Base-by-base conservation (phyloP, 2,329 filamentous ascomycete species). In the Penicillium sp. region DNA sequence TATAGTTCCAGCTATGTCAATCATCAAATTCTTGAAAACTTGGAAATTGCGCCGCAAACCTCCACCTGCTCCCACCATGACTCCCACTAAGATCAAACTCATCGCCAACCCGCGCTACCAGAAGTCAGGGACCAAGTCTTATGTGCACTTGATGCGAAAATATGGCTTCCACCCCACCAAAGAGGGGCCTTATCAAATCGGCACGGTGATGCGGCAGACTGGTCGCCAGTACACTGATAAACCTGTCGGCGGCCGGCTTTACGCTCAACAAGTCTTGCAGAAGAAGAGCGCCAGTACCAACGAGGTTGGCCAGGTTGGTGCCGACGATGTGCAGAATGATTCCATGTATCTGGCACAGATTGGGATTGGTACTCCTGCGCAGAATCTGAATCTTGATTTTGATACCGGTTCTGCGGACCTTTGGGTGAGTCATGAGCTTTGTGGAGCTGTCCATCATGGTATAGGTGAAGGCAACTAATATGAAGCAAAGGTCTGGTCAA, bases 321-420 rank as follows among this genome's bases (percentile, higher is more conserved):
- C 84, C 6, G 81, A 89, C 24, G 88, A 91, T 69, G 80, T 85
- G 55, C 85, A 90, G 73, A 88, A 89, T 65, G 88, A 91, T 62
- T 77, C 83, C 6, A 75, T 84, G 75, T 90, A 90, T 69, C 81
- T 90, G 22, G 87, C 83, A 50, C 80, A 84, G 33, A 84, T 91
- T 27, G 70, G 76, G 14, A 87, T 91, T 60, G 89, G 89, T 31
- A 87, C 83, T 1, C 88, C 88, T 16, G 73, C 81, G 1, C 88
- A 91, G 76, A 85, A 76, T 47, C 64, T 87, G 44, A 82, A 81
- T 62, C 73, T 90, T 14, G 83, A 90, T 68, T 90, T 91, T 61
- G 89, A 91, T 70, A 90, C 88, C 40, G 88, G 88, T 19, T 89
- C 86, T 11, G 82, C 87, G 19, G 89, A 91, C 77, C 79, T 89